A percentile compares a stretch with the other conserved stretches of the same genome.
Evolutionary conservation across 2,329 filamentous ascomycete species (phyloP).

Genomic region (Pseudogymnoascus sp.): DNA sequence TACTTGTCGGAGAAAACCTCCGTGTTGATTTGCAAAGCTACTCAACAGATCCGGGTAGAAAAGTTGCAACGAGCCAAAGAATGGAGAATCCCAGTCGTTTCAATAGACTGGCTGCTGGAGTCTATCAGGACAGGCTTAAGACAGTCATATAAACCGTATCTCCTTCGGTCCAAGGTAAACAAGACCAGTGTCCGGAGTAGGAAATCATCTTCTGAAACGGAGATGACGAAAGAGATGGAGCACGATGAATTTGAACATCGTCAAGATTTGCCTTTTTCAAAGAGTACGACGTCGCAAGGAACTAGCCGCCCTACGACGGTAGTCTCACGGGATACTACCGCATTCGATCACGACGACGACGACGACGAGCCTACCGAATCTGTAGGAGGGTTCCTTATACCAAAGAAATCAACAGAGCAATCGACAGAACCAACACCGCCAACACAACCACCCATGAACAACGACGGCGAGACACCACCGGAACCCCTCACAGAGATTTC

Average conservation of each 20-base stretch:
- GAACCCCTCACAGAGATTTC: conserved; percentile 18
- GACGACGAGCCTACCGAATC: background rate
- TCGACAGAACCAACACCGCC: background rate
- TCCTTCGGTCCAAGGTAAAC: conserved; percentile 22
- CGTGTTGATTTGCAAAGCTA: conserved; percentile 65
- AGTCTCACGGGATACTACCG: background rate
- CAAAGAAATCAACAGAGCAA: background rate
- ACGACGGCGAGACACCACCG: conserved; percentile 1
- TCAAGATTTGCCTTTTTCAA: background rate
- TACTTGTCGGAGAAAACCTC: conserved; percentile 64
- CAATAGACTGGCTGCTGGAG: conserved; percentile 75
- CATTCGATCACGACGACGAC: conserved; percentile 18
- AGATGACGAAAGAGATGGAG: background rate
- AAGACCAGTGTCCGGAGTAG: background rate
- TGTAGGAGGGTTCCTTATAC: background rate
- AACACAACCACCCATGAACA: background rate
- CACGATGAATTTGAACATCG: background rate
- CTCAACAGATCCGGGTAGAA: conserved; percentile 50
- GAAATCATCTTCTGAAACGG: background rate
- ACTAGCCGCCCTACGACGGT: background rate
- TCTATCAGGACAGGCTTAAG: conserved; percentile 56
- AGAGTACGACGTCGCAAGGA: background rate
- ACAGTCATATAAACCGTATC: conserved; percentile 41
- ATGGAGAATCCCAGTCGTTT: conserved; percentile 74
- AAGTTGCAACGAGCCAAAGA: conserved; percentile 72